Conservation (phyloP, 306 rosid genomes). For the Arachis hypogaea region DNA sequence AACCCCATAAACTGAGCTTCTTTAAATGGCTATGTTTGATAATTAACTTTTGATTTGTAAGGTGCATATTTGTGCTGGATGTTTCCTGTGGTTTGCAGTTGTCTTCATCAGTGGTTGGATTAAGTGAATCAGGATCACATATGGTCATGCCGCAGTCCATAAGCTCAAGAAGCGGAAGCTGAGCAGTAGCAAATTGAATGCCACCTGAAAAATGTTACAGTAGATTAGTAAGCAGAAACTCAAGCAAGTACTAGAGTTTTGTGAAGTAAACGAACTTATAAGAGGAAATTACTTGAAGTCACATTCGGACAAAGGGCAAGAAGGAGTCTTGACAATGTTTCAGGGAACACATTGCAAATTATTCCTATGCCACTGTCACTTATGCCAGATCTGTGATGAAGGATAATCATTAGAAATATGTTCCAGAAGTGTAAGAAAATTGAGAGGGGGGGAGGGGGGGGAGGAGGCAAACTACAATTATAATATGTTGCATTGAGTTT, state of each 20-base stretch:
- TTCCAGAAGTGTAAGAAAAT: slow-evolving; percentile 13
- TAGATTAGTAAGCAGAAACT: slow-evolving; percentile 33
- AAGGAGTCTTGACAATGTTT: slow-evolving; percentile 77
- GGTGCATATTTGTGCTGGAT: slow-evolving; percentile 52
- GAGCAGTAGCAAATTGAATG: slow-evolving; percentile 93
- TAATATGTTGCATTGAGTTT: background rate
- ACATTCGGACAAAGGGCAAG: slow-evolving; percentile 96
- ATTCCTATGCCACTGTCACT: slow-evolving; percentile 95
- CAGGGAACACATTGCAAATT: slow-evolving; percentile 88
- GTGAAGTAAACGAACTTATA: slow-evolving; percentile 17
- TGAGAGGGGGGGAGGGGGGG: background rate
- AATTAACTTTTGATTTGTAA: slow-evolving; percentile 78
- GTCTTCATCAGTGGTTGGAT: slow-evolving; percentile 45
- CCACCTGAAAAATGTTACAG: slow-evolving; percentile 65
- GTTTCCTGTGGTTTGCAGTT: slow-evolving; percentile 44
- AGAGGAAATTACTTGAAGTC: slow-evolving; percentile 79
- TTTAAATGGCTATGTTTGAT: slow-evolving; percentile 79
- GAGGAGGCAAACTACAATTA: background rate
- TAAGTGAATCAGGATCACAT: slow-evolving; percentile 64
- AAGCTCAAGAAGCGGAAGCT: slow-evolving; percentile 87
- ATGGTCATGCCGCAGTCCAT: slow-evolving; percentile 99
- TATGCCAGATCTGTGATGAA: slow-evolving; percentile 76
- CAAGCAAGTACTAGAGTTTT: slow-evolving; percentile 16
- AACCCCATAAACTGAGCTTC: slow-evolving; percentile 98
- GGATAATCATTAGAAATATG: slow-evolving; percentile 33